Base-by-base conservation (phyloP, 2,329 filamentous ascomycete species). In the Cladophialophora psammophila region DNA sequence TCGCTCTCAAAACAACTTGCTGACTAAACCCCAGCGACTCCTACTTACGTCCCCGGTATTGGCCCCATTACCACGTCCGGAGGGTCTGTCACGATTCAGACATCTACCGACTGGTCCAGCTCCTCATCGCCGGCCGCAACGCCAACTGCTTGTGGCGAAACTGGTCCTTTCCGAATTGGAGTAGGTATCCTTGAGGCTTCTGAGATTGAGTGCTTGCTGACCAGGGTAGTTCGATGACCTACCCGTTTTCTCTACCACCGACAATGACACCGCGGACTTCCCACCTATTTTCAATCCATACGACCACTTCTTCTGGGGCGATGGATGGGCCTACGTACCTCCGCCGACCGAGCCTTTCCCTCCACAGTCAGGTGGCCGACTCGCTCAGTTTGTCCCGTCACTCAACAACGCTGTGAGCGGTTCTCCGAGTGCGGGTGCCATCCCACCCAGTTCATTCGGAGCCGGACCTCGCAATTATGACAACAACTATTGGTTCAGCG, bases 401-500 rank as follows among this genome's bases (percentile, higher is more conserved):
- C 80, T 82, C 59, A 74, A 84, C 2, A 85, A 82, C 74, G 72
- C 83, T 40, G 79, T 80, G 12, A 74, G 79, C 36, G 58, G 75
- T 73, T 61, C 69, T 58, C 61, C 69, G 42, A 42, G 71, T 48
- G 69, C 72, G n/a, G 78, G 78, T 26, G 72, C 74, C 3, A 66
- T 81, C 38, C 72, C 78, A 3, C 77, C 79, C 1, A 68, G 61
- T 35, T 81, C 83, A 63, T 80, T 86, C 64, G 83, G 83, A 2
- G 81, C 80, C 9, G 82, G 83, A 2, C 77, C 78, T 34, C 79
- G 79, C 12, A 78, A 79, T 10, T 75, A 74, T 34, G 76, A 81
- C 58, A 72, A 78, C 10, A 79, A 79, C 9, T 86, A 82, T 76
- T 85, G 82, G 80, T 86, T 86, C 76, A 78, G 84, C 71, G 81